Conservation (phyloP, 1,284 basidiomycete genomes). For the Moesziomyces antarcticus region DNA sequence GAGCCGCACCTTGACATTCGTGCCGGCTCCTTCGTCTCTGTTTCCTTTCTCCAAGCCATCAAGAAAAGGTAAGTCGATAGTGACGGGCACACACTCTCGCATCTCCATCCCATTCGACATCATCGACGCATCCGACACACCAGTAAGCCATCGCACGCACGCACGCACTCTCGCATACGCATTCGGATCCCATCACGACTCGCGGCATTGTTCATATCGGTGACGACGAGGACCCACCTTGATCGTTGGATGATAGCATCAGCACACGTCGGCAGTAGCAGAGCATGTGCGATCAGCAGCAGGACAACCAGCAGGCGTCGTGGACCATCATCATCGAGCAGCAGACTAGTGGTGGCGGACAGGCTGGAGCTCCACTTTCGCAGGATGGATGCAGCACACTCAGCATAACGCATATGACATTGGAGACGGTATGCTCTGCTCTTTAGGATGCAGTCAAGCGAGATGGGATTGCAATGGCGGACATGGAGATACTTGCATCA, state of each 20-base stretch:
- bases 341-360: too few species aligned
- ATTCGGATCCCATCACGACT: not conserved
- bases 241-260: not conserved
- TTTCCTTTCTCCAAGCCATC: slow-evolving; percentile 47
- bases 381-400: too few species aligned
- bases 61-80: slow-evolving; percentile 50
- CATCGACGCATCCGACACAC: slow-evolving; percentile 2
- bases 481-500: too few species aligned
- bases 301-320: too few species aligned
- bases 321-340: too few species aligned
- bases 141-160: slow-evolving; percentile 8
- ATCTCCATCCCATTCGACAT: slow-evolving; percentile 12
- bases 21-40: slow-evolving; percentile 24
- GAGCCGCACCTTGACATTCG: slow-evolving; percentile 22
- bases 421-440: too few species aligned
- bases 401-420: too few species aligned
- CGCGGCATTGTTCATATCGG: not conserved
- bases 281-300: too few species aligned
- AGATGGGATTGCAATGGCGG: too few species aligned
- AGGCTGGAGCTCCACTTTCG: too few species aligned
- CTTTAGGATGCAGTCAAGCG: too few species aligned
- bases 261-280: too few species aligned
- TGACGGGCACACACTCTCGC: slow-evolving; percentile 8
- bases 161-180: not conserved
- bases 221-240: not conserved